Conservation (phyloP, 1,284 basidiomycete genomes). For the Rhizoctonia solani region DNA sequence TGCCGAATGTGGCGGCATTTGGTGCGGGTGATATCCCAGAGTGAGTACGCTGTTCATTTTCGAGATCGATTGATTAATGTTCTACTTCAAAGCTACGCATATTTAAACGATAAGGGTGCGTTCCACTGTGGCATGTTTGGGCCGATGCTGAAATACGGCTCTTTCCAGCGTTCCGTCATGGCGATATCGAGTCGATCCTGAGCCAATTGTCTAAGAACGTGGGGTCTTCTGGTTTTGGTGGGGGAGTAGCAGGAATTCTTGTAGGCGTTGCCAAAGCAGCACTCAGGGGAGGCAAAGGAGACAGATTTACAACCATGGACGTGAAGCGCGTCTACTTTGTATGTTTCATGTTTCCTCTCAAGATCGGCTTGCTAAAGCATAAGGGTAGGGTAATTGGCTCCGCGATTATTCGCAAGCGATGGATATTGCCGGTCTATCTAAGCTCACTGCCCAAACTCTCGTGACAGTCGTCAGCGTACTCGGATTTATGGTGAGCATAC, state of each 20-base stretch:
- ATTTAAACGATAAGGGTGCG: constrained; percentile 54
- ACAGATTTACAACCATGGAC: constrained; percentile 63
- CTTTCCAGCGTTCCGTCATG: constrained; percentile 64
- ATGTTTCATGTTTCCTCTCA: constrained; percentile 41
- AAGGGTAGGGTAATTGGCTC: constrained; percentile 62
- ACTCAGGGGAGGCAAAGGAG: constrained; percentile 47
- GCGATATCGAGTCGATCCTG: constrained; percentile 42
- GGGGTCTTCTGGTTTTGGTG: constrained; percentile 42
- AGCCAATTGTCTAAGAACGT: constrained; percentile 21
- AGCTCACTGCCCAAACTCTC: constrained; percentile 67
- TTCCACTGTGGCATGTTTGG: not conserved
- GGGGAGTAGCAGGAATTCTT: constrained; percentile 55
- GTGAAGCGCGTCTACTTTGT: constrained; percentile 69
- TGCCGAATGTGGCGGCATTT: constrained; percentile 38
- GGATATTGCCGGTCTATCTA: constrained; percentile 68
- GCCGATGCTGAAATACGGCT: not conserved
- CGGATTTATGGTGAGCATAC: constrained; percentile 63
- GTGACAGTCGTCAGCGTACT: constrained; percentile 73
- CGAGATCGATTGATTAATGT: not conserved
- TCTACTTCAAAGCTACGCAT: constrained; percentile 48
- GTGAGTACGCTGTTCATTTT: not conserved
- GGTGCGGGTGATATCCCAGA: constrained; percentile 39
- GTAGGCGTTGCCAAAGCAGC: constrained; percentile 46
- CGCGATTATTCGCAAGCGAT: constrained; percentile 68
- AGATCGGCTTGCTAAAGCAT: constrained; percentile 3